Percentiles rank a stretch among this genome's conserved stretches.
Conservation (phyloP, 495 filamentous ascomycete species). For the Poronia punctata region DNA sequence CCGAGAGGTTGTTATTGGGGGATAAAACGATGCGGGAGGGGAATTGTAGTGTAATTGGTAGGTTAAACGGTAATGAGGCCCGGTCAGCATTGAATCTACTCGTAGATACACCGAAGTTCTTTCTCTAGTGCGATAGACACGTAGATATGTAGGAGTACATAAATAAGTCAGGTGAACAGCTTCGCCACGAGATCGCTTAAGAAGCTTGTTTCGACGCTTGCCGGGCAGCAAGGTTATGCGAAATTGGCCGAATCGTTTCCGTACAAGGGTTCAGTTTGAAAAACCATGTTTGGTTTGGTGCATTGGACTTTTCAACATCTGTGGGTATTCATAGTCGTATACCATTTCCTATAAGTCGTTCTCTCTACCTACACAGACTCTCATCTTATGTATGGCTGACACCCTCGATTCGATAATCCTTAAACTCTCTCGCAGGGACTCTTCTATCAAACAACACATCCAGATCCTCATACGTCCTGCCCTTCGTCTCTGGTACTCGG, state of each 20-base stretch:
- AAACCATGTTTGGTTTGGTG: too few relatives aligned
- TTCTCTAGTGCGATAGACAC: neutral
- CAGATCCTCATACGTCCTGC: constrained; percentile 54
- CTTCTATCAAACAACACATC: constrained; percentile 44
- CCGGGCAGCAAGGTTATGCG: too few relatives aligned
- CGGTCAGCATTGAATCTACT: too few relatives aligned
- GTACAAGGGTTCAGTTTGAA: too few relatives aligned
- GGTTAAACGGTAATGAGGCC: too few relatives aligned
- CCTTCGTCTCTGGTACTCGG: constrained; percentile 54
- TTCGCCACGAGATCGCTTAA: neutral
- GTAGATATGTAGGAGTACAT: neutral
- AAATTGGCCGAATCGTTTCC: too few relatives aligned
- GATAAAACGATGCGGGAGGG: too few relatives aligned
- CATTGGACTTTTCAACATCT: too few relatives aligned
- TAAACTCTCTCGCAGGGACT: constrained; percentile 48
- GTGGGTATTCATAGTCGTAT: too few relatives aligned
- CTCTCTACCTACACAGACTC: neutral
- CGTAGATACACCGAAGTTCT: too few relatives aligned
- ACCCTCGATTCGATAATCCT: constrained; percentile 28
- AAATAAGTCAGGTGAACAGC: constrained; percentile 3
- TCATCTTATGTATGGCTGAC: constrained; percentile 8
- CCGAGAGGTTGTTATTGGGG: too few relatives aligned
- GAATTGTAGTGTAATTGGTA: too few relatives aligned
- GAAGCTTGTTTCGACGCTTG: neutral
- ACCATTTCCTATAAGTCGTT: neutral